Evolutionary conservation across 495 filamentous ascomycete genomes (phyloP).

Genomic region (Delitschia confertaspora): DNA sequence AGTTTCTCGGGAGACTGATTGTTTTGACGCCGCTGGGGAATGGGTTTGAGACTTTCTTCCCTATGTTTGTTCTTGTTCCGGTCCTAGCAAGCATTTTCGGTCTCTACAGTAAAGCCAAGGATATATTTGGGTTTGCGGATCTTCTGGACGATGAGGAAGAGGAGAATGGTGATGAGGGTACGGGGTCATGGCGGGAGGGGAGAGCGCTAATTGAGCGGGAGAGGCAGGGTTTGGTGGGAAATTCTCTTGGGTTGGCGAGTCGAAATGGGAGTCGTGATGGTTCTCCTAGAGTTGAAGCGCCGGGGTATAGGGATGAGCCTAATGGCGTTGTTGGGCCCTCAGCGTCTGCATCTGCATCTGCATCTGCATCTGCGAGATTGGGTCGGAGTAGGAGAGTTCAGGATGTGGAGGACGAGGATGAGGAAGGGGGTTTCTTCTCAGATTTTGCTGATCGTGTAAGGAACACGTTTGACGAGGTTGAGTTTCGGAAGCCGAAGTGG

Average conservation of each 20-base stretch:
- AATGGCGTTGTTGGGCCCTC: no score
- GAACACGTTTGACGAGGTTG: slow-evolving; percentile 83
- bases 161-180: slow-evolving; percentile 56
- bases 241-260: slow-evolving; percentile 31
- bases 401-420: slow-evolving; percentile 40
- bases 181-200: slow-evolving; percentile 87
- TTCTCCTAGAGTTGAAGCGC: slow-evolving; percentile 12
- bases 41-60: slow-evolving; percentile 83
- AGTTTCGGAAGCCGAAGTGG: slow-evolving; percentile 83
- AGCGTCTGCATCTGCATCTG: background rate
- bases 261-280: slow-evolving; percentile 16
- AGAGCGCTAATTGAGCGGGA: slow-evolving; percentile 90
- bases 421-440: slow-evolving; percentile 72
- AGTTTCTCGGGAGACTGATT: slow-evolving; percentile 76
- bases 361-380: background rate
- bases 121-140: slow-evolving; percentile 66
- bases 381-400: slow-evolving; percentile 4
- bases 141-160: slow-evolving; percentile 61
- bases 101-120: slow-evolving; percentile 72
- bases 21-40: slow-evolving; percentile 74
- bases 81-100: slow-evolving; percentile 77
- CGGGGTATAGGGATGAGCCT: slow-evolving; percentile 17
- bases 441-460: slow-evolving; percentile 74
- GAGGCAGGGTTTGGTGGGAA: slow-evolving; percentile 51
- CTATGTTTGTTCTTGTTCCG: slow-evolving; percentile 74